These are phyloP conservation scores for Salvia miltiorrhiza DNA, from an alignment of 257 asterid species.

Conservation along the genomic window DNA sequence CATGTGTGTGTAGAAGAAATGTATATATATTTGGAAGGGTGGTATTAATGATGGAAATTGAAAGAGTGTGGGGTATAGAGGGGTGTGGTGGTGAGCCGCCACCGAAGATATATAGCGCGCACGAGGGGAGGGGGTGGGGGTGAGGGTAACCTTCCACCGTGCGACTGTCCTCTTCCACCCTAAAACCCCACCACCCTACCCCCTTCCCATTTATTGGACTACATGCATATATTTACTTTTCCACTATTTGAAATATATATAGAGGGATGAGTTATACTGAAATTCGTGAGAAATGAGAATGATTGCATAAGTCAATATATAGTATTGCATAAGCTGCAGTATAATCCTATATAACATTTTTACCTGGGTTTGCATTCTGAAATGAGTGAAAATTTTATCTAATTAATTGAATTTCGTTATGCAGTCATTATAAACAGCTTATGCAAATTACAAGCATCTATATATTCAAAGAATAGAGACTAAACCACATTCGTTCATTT, in stretches of 20 bases:
- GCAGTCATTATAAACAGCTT: no score
- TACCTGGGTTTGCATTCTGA: no score
- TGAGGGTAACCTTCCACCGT: slow-evolving; percentile 19
- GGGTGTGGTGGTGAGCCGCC: slow-evolving; percentile 52
- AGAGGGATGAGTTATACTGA: no score
- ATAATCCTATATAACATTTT: no score
- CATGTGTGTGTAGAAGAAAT: not conserved
- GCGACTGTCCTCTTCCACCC: slow-evolving; percentile 8
- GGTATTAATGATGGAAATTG: slow-evolving; percentile 52
- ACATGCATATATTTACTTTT: not conserved
- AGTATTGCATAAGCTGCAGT: no score
- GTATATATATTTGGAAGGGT: slow-evolving; percentile 40
- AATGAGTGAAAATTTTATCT: no score
- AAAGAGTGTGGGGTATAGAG: not conserved
- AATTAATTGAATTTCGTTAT: no score
- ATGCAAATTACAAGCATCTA: no score
- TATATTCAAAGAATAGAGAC: no score
- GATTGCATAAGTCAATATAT: no score
- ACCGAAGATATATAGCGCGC: slow-evolving; percentile 58
- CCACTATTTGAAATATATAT: not conserved
- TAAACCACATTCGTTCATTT: no score
- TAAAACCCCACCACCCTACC: slow-evolving; percentile 17
- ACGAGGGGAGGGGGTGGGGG: slow-evolving; percentile 54
- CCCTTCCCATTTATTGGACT: not conserved
- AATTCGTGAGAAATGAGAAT: no score